phyloP scores from a whole-genome alignment of 2,329 filamentous ascomycete species.

The Cercospora sp. region DNA sequence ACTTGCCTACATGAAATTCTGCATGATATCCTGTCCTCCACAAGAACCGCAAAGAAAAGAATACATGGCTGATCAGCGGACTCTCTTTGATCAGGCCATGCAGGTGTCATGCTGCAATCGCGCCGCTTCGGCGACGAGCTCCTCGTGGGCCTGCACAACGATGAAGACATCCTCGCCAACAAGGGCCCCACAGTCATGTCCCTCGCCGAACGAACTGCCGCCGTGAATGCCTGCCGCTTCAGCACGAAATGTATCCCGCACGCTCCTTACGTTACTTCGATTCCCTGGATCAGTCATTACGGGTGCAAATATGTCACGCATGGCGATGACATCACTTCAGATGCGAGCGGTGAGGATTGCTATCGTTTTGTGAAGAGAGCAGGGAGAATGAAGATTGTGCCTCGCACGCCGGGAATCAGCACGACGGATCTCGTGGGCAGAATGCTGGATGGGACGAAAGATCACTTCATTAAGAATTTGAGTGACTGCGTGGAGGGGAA shows the following conservation, averaged over 20 bases:
- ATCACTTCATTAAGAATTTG: slow-evolving; percentile 80
- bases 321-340: slow-evolving; percentile 95
- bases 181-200: slow-evolving; percentile 99
- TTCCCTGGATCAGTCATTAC: slow-evolving; percentile 93
- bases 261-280: slow-evolving; percentile 90
- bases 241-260: slow-evolving; percentile 78
- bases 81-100: slow-evolving; percentile 60
- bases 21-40: not conserved
- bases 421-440: slow-evolving; percentile 97
- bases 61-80: slow-evolving; percentile 25
- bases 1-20: not conserved
- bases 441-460: slow-evolving; percentile 94
- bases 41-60: not conserved
- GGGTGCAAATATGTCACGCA: slow-evolving; percentile 95
- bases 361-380: slow-evolving; percentile 97
- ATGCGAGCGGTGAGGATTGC: slow-evolving; percentile 90
- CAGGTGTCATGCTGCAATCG: slow-evolving; percentile 94
- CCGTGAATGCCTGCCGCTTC: slow-evolving; percentile 94
- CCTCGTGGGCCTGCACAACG: slow-evolving; percentile 89
- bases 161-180: slow-evolving; percentile 92
- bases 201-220: slow-evolving; percentile 83
- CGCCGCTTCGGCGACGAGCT: slow-evolving; percentile 87
- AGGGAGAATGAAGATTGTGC: slow-evolving; percentile 92
- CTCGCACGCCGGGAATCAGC: slow-evolving; percentile 92
- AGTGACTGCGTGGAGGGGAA: slow-evolving; percentile 38